Evolutionary conservation across 2,329 filamentous ascomycete species (phyloP), one percentile per base, ranked within the genome.

Genomic region (Teratosphaeria zuluensis): DNA sequence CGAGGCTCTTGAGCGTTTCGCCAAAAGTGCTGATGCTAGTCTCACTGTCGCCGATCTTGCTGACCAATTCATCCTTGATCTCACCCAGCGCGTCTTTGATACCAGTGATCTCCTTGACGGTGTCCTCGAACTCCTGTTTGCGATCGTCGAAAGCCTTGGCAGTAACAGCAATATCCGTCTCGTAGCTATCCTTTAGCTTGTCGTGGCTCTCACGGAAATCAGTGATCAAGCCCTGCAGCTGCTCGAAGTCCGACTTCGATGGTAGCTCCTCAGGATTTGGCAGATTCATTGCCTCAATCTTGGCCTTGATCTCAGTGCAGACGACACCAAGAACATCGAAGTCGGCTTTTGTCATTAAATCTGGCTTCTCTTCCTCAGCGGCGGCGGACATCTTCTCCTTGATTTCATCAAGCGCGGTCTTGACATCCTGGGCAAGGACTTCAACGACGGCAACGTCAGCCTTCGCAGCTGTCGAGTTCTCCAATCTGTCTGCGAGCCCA

Each of bases 61-160:
- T 81, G 70, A 89, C 87, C 53, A 96, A 78, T 51, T 90, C 82
- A 35, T 85, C 84, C 60, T 90, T 89, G 66, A 96, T 84, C 56
- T 90, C 88, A 58, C 89, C 85, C 1, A 97, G 78, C 67, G 90
- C 84, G 0, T 77, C 75, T 76, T 90, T 92, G 68, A 95, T 85
- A 66, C 91, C 90, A 1, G 83, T 81, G 16, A 97, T 87, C 58
- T 87, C 86, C 61, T 92, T 87, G 14, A 87, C 81, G 28, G 96
- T 83, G 14, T 85, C 86, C 24, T 87, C 86, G 57, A 90, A 90
- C 71, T 96, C 92, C 52, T 87, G 83, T 68, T 92, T 90, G 30
- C 90, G 87, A 60, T 92, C 87, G 56, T 94, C 90, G 53, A 94
- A 87, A 0, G 88, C 87, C 73, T 90, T 90, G 1, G 85, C 84